These are phyloP conservation scores for Orbilia blumenaviensis DNA, from an alignment of 2,329 filamentous ascomycete genomes.

Conservation along the genomic window DNA sequence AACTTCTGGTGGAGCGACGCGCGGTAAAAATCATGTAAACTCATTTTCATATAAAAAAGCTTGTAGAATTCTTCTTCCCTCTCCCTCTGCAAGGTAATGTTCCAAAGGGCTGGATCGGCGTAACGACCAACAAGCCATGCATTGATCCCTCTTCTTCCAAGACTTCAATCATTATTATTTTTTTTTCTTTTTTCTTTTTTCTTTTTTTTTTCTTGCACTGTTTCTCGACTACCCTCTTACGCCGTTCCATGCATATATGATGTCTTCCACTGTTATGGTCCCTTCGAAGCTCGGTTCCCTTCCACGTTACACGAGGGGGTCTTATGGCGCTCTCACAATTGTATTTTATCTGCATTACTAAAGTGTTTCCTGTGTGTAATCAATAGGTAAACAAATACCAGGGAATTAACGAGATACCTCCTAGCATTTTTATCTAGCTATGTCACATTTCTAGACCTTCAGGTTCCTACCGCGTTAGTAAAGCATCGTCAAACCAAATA, in stretches of 20 bases:
- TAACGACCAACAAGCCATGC: neutral
- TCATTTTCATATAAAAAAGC: neutral
- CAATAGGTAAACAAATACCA: neutral
- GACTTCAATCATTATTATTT: too few species aligned
- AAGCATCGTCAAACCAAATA: too few species aligned
- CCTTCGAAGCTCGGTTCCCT: neutral
- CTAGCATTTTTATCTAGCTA: too few species aligned
- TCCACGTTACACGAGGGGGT: neutral
- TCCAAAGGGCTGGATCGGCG: neutral
- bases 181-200: neutral
- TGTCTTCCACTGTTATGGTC: neutral
- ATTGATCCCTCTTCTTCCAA: neutral
- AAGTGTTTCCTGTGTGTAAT: neutral
- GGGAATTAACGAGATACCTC: too few species aligned
- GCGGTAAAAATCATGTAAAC: neutral
- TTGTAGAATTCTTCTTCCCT: neutral
- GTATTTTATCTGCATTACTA: slow-evolving; percentile 6
- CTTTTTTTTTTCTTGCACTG: neutral
- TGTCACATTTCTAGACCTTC: too few species aligned
- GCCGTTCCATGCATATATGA: neutral
- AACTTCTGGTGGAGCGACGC: neutral
- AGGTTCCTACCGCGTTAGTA: too few species aligned
- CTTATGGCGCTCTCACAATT: neutral
- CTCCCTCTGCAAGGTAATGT: neutral
- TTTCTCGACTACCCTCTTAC: neutral